phyloP scores from a whole-genome alignment of 768 basidiomycete species.

The Xanthoconium purpureum region DNA sequence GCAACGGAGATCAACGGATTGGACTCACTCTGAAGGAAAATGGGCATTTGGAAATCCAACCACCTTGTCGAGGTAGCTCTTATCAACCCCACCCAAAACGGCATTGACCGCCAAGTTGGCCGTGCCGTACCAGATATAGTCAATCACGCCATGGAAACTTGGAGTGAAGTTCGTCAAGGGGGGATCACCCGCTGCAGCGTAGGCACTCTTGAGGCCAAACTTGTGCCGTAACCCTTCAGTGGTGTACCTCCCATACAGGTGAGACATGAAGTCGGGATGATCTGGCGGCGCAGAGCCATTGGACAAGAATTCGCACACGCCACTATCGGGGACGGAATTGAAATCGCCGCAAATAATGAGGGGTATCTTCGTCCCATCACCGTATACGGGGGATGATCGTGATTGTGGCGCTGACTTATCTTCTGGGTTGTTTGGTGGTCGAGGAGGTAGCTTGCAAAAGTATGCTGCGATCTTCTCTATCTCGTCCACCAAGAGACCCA shows the following conservation, averaged over 20 bases:
- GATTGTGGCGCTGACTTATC: constrained; percentile 28
- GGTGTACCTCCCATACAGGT: constrained; percentile 92
- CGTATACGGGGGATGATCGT: constrained; percentile 64
- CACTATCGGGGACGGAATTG: constrained; percentile 84
- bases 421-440: constrained; percentile 39
- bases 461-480: constrained; percentile 82
- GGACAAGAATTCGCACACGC: constrained; percentile 88
- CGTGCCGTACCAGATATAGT: constrained; percentile 91
- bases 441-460: constrained; percentile 81
- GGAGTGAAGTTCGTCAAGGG: constrained; percentile 90
- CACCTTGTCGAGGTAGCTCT: constrained; percentile 76
- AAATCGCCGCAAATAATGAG: constrained; percentile 92
- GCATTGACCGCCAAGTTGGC: constrained; percentile 72
- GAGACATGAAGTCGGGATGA: constrained; percentile 90
- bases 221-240: constrained; percentile 79
- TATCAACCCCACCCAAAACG: constrained; percentile 87
- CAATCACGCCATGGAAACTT: constrained; percentile 80
- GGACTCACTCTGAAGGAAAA: constrained; percentile 92
- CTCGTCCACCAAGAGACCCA: constrained; percentile 89
- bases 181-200: constrained; percentile 57
- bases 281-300: constrained; percentile 64
- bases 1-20: constrained; percentile 1
- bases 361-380: constrained; percentile 87
- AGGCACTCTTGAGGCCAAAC: constrained; percentile 81
- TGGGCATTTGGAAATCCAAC: constrained; percentile 97